These are phyloP conservation scores for Lactarius akahatsu DNA, from an alignment of 768 basidiomycete genomes.

Conservation along the genomic window DNA sequence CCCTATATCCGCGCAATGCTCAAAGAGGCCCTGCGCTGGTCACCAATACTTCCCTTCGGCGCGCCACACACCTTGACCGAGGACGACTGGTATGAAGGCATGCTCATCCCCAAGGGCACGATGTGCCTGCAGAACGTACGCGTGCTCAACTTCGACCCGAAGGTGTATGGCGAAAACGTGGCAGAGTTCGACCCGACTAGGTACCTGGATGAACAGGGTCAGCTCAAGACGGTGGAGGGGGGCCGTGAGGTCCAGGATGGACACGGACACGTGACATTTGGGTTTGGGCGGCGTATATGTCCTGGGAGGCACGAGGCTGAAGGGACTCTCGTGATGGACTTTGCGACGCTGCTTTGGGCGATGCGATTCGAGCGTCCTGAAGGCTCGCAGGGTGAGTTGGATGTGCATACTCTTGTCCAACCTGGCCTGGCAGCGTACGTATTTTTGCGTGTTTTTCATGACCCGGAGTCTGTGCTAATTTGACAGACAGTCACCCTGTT, in stretches of 20 bases:
- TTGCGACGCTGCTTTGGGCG: conserved; percentile 35
- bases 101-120: conserved; percentile 24
- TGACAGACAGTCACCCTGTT: conserved; percentile 13
- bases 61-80: not conserved
- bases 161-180: not conserved
- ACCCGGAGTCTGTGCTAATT: conserved; percentile 2
- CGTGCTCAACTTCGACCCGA: not conserved
- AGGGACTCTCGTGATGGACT: conserved; percentile 34
- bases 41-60: conserved; percentile 31
- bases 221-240: conserved; percentile 10
- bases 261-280: conserved; percentile 32
- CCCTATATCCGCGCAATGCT: conserved; percentile 42
- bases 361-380: conserved; percentile 23
- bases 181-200: conserved; percentile 1
- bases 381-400: conserved; percentile 8
- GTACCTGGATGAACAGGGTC: conserved; percentile 9
- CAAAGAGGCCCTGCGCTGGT: conserved; percentile 37
- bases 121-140: conserved; percentile 7
- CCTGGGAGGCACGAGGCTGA: conserved; percentile 37
- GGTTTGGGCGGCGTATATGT: conserved; percentile 37
- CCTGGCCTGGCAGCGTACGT: conserved; percentile 18
- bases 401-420: not conserved
- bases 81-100: conserved; percentile 22
- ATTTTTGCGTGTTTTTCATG: not conserved
- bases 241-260: conserved; percentile 30